These are phyloP conservation scores for Eragrostis nindensis DNA, from an alignment of 176 grass and related monocot species.

Conservation along the genomic window DNA sequence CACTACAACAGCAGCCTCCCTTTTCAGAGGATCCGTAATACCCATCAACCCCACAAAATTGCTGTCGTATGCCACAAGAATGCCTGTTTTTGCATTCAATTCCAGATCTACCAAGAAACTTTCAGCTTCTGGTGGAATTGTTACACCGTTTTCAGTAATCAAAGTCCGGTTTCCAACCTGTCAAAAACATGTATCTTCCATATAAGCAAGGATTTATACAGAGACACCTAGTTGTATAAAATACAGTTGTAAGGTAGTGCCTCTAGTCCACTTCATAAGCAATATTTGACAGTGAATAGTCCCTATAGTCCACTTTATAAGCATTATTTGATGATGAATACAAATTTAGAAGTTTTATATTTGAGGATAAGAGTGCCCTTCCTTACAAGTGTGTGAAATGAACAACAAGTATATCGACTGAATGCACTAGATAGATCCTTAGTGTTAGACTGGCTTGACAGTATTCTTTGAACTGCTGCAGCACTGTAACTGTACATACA, in stretches of 20 bases:
- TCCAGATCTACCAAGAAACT: slow-evolving; percentile 85
- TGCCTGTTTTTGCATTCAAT: slow-evolving; percentile 90
- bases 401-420: too few relatives aligned
- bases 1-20: slow-evolving; percentile 87
- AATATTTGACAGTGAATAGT: not conserved
- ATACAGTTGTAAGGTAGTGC: not conserved
- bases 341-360: too few relatives aligned
- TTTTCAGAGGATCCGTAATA: slow-evolving; percentile 92
- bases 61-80: slow-evolving; percentile 79
- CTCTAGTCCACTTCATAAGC: not conserved
- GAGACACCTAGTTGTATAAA: not conserved
- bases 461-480: too few relatives aligned
- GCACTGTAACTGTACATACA: too few relatives aligned
- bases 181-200: slow-evolving; percentile 28
- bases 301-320: too few relatives aligned
- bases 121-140: slow-evolving; percentile 75
- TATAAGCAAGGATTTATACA: slow-evolving; percentile 27
- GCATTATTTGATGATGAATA: too few relatives aligned
- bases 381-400: too few relatives aligned
- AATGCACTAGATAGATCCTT: too few relatives aligned
- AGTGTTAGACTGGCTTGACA: too few relatives aligned
- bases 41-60: slow-evolving; percentile 78
- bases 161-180: slow-evolving; percentile 83
- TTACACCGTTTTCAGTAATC: slow-evolving; percentile 66
- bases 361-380: too few relatives aligned